Evolutionary conservation across 2,329 filamentous ascomycete genomes (phyloP).

Genomic region (Penicillium sp.): DNA sequence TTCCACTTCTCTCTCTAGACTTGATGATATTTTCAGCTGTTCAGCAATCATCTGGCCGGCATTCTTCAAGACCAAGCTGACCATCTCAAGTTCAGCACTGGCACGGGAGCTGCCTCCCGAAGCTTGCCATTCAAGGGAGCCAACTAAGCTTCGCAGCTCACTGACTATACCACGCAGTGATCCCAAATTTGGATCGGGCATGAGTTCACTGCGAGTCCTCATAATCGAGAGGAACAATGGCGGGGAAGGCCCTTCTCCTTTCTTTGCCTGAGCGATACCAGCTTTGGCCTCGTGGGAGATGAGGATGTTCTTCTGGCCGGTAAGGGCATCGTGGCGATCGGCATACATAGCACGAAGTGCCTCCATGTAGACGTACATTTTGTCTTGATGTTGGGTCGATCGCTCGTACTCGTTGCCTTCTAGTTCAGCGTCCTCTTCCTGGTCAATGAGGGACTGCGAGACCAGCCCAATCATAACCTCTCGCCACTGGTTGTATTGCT

Average conservation of each 20-base stretch:
- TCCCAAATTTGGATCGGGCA: constrained; percentile 51
- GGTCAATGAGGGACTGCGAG: constrained; percentile 75
- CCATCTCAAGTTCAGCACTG: constrained; percentile 64
- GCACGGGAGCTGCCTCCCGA: constrained; percentile 58
- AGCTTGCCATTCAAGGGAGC: constrained; percentile 61
- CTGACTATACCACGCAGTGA: constrained; percentile 72
- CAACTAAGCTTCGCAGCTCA: constrained; percentile 66
- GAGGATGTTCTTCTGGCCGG: constrained; percentile 74
- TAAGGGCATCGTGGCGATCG: constrained; percentile 75
- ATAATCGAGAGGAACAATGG: constrained; percentile 58
- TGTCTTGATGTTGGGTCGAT: constrained; percentile 84
- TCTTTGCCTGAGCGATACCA: constrained; percentile 62
- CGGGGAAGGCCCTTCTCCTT: constrained; percentile 71
- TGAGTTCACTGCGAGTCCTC: constrained; percentile 47
- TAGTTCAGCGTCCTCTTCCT: constrained; percentile 72
- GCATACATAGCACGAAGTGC: constrained; percentile 73
- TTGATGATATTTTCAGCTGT: constrained; percentile 55
- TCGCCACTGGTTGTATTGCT: constrained; percentile 73
- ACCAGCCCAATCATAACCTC: constrained; percentile 71
- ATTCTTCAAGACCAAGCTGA: constrained; percentile 63
- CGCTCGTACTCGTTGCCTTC: constrained; percentile 90
- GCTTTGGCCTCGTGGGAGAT: constrained; percentile 70
- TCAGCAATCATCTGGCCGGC: constrained; percentile 56
- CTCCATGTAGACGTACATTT: constrained; percentile 84
- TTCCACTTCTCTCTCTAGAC: constrained; percentile 67